phyloP scores from a whole-genome alignment of 495 filamentous ascomycete genomes.

The Aspergillus homomorphus region DNA sequence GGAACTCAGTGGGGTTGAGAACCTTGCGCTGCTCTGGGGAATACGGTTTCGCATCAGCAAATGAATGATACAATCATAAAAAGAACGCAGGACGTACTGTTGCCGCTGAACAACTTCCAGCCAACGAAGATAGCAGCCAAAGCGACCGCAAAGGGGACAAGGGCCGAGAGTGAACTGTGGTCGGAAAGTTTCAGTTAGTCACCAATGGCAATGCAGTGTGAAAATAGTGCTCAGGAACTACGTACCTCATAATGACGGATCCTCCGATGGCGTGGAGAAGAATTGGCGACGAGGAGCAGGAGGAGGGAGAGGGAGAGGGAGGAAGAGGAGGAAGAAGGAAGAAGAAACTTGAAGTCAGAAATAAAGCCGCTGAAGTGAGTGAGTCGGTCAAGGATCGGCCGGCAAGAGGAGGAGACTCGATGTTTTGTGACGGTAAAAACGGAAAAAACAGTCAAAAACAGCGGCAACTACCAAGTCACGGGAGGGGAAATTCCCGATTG shows the following conservation, averaged over 20 bases:
- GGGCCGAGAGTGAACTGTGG: conserved; percentile 53
- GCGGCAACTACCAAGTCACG: not conserved
- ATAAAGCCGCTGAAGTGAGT: not conserved
- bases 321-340: conserved; percentile 17
- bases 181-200: conserved; percentile 15
- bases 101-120: conserved; percentile 58
- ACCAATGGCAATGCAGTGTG: conserved; percentile 9
- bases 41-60: conserved; percentile 16
- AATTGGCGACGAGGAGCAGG: conserved; percentile 11
- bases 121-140: conserved; percentile 57
- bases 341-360: not conserved
- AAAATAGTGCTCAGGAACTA: not conserved
- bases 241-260: conserved; percentile 37
- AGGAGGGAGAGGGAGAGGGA: conserved; percentile 6
- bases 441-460: too few relatives aligned
- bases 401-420: not conserved
- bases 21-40: conserved; percentile 67
- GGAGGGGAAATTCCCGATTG: not conserved
- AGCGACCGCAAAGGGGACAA: conserved; percentile 76
- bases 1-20: conserved; percentile 82
- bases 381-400: not conserved
- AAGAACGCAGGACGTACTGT: conserved; percentile 9
- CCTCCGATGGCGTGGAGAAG: conserved; percentile 8
- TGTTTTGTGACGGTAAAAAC: not conserved
- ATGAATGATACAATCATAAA: not conserved